Evolutionary conservation across 169 alveolate genomes (phyloP).

Genomic region (Eimeria maxima): DNA sequence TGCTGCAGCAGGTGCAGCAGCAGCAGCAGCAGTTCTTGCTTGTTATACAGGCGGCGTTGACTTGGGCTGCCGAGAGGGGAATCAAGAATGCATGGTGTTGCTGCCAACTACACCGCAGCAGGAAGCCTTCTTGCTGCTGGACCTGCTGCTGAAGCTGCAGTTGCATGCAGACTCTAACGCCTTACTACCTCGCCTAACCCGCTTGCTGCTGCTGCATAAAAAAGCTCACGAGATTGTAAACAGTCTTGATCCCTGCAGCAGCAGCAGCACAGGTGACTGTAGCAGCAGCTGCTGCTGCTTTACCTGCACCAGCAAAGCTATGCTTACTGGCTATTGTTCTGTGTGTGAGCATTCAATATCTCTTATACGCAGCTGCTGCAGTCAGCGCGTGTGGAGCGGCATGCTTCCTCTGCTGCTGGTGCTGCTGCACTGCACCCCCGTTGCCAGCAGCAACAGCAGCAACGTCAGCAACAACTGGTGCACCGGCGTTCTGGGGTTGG

Average conservation of each 20-base stretch:
- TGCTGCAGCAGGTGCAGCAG: slow-evolving; percentile 66
- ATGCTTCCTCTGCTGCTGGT: slow-evolving; percentile 47
- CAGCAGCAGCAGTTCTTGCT: slow-evolving; percentile 59
- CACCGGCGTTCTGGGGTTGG: slow-evolving; percentile 5
- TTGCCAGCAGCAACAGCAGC: slow-evolving; percentile 5
- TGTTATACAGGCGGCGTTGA: background rate
- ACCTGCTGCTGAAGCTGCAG: slow-evolving; percentile 43
- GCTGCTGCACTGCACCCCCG: slow-evolving; percentile 18
- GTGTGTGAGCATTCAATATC: background rate
- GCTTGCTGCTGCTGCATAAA: slow-evolving; percentile 39
- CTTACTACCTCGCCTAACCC: slow-evolving; percentile 20
- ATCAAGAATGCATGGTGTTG: slow-evolving; percentile 1
- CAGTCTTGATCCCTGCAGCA: background rate
- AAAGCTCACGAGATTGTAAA: background rate
- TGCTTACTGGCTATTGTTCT: slow-evolving; percentile 10
- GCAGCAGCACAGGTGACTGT: background rate
- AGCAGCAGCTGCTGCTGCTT: slow-evolving; percentile 29
- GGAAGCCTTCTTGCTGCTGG: slow-evolving; percentile 20
- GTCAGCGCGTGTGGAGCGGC: background rate
- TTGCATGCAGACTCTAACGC: background rate
- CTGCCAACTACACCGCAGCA: slow-evolving; percentile 50
- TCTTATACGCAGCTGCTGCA: slow-evolving; percentile 24
- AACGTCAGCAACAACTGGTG: background rate
- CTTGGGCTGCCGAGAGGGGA: slow-evolving; percentile 6
- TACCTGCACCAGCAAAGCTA: background rate